Conservation (phyloP, 2,329 filamentous ascomycete species). For the Arthrocladium fulminans region DNA sequence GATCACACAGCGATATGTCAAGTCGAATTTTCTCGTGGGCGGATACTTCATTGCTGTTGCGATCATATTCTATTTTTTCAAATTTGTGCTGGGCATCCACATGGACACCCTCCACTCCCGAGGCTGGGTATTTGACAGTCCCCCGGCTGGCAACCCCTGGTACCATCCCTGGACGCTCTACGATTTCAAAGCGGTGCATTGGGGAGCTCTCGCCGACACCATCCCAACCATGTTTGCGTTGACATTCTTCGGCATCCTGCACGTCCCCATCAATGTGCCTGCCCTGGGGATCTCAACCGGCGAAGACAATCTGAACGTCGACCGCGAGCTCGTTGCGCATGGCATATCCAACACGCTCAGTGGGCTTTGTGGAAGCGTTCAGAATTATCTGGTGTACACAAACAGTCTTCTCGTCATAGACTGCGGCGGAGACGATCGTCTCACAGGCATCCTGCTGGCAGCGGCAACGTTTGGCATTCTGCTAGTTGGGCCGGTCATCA, state of each 20-base stretch:
- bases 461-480: slow-evolving; percentile 70
- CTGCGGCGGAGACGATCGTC: slow-evolving; percentile 76
- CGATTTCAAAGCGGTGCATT: slow-evolving; percentile 72
- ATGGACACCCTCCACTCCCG: slow-evolving; percentile 57
- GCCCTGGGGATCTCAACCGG: slow-evolving; percentile 82
- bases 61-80: slow-evolving; percentile 46
- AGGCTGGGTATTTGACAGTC: slow-evolving; percentile 89
- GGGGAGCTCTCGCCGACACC: slow-evolving; percentile 71
- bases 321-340: slow-evolving; percentile 84
- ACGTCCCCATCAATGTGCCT: slow-evolving; percentile 96
- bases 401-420: slow-evolving; percentile 96
- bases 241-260: slow-evolving; percentile 93
- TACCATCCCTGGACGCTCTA: slow-evolving; percentile 98
- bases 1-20: slow-evolving; percentile 63
- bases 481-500: slow-evolving; percentile 74
- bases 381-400: slow-evolving; percentile 94
- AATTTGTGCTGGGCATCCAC: slow-evolving; percentile 51
- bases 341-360: slow-evolving; percentile 89
- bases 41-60: slow-evolving; percentile 75
- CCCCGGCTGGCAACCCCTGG: slow-evolving; percentile 78
- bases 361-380: slow-evolving; percentile 76
- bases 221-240: slow-evolving; percentile 92
- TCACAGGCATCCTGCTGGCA: slow-evolving; percentile 80
- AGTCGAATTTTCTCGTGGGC: slow-evolving; percentile 77
- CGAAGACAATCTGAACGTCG: slow-evolving; percentile 84